Percentiles rank a stretch among this genome's conserved stretches.
These are phyloP conservation scores for Corchorus olitorius DNA, from an alignment of 345 rosid genomes.

Conservation along the genomic window DNA sequence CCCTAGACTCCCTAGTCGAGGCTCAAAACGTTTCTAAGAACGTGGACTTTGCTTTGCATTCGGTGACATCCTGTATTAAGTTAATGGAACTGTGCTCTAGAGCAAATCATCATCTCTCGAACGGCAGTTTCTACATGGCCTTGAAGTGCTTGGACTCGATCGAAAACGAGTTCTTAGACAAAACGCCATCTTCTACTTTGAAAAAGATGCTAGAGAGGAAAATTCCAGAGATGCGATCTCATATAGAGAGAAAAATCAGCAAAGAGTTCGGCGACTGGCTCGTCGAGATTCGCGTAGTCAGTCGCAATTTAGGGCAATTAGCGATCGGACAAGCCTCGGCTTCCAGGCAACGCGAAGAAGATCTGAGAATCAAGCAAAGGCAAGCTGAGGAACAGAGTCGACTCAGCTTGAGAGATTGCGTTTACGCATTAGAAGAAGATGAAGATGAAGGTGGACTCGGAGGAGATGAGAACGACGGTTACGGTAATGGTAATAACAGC, in stretches of 20 bases:
- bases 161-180: conserved; percentile 62
- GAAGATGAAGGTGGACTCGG: conserved; percentile 61
- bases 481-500: conserved; percentile 53
- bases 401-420: conserved; percentile 84
- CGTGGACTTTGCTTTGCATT: conserved; percentile 65
- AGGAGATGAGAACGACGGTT: conserved; percentile 51
- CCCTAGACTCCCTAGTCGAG: conserved; percentile 79
- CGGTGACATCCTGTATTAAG: conserved; percentile 53
- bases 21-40: conserved; percentile 70
- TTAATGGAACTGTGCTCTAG: conserved; percentile 81
- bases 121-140: conserved; percentile 79
- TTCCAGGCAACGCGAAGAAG: conserved; percentile 92
- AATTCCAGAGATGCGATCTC: conserved; percentile 77
- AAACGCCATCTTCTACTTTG: conserved; percentile 72
- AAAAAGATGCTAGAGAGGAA: conserved; percentile 83
- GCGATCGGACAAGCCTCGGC: conserved; percentile 97
- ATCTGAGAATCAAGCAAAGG: conserved; percentile 89
- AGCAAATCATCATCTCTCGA: conserved; percentile 70
- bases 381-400: conserved; percentile 97
- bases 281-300: conserved; percentile 92
- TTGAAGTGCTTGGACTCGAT: conserved; percentile 77
- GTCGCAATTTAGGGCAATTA: conserved; percentile 88
- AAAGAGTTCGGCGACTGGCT: conserved; percentile 95
- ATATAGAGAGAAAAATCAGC: conserved; percentile 81
- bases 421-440: conserved; percentile 84